Percentiles rank a stretch among this genome's conserved stretches.
phyloP scores from a whole-genome alignment of 2,329 filamentous ascomycete species.

The Talaromyces albobiverticillius region DNA sequence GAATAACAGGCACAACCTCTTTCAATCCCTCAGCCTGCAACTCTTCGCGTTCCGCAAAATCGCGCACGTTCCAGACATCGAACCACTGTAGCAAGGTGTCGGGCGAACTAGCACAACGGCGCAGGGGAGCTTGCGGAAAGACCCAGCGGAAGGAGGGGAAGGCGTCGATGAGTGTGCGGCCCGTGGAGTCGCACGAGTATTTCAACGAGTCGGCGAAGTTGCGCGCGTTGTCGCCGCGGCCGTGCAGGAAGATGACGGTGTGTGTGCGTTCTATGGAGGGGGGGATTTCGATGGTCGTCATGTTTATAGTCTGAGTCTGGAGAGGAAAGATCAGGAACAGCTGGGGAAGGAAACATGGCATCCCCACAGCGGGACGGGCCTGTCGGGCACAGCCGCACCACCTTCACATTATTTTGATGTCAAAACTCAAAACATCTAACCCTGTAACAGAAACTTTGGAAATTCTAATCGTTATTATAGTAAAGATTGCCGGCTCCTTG shows the following conservation, averaged over 20 bases:
- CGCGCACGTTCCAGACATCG: constrained; percentile 5
- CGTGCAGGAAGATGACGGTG: constrained; percentile 9
- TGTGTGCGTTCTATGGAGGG: background rate
- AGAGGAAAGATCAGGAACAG: no score
- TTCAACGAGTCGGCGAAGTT: background rate
- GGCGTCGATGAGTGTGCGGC: background rate
- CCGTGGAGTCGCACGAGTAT: background rate
- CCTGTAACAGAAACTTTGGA: no score
- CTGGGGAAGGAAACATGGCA: no score
- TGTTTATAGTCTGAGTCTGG: no score
- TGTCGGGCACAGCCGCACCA: no score
- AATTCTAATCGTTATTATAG: no score
- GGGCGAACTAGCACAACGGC: background rate
- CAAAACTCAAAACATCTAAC: no score
- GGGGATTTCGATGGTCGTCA: background rate
- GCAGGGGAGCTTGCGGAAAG: constrained; percentile 5
- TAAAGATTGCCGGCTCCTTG: no score
- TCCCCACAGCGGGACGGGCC: no score
- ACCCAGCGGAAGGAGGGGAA: constrained; percentile 10
- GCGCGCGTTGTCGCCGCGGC: background rate
- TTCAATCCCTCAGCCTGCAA: constrained; percentile 4
- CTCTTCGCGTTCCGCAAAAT: constrained; percentile 9
- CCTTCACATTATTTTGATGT: no score
- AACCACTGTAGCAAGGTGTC: constrained; percentile 10
- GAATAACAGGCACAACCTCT: constrained; percentile 1